Evolutionary conservation across 2,329 filamentous ascomycete species (phyloP).

Genomic region (Cercospora sp.): DNA sequence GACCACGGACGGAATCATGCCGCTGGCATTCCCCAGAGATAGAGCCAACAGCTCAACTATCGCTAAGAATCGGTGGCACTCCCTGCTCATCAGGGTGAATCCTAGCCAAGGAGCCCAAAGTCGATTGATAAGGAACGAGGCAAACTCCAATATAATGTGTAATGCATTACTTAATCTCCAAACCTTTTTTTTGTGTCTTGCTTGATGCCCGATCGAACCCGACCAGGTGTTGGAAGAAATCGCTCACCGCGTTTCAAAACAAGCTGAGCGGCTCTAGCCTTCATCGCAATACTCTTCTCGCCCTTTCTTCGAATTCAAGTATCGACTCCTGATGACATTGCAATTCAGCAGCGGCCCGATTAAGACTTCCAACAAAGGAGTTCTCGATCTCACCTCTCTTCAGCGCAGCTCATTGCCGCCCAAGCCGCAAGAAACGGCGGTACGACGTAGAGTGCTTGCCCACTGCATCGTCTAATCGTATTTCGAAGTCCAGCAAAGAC

Average conservation of each 20-base stretch:
- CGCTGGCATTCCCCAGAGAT: too few species aligned
- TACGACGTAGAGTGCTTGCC: slow-evolving; percentile 1
- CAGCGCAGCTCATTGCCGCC: slow-evolving; percentile 3
- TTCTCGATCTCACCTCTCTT: not conserved
- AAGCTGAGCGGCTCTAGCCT: not conserved
- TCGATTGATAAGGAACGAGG: too few species aligned
- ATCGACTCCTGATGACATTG: not conserved
- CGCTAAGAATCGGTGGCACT: too few species aligned
- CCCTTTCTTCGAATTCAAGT: slow-evolving; percentile 11
- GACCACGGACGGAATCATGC: too few species aligned
- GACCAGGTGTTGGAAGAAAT: too few species aligned
- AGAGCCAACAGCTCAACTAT: too few species aligned
- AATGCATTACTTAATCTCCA: too few species aligned
- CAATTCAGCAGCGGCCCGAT: not conserved
- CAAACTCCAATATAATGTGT: too few species aligned
- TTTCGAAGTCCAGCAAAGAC: slow-evolving; percentile 4
- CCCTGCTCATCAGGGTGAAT: too few species aligned
- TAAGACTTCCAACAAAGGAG: not conserved
- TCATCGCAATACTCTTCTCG: not conserved
- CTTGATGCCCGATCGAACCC: too few species aligned
- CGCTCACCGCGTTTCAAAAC: not conserved
- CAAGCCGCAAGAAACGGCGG: slow-evolving; percentile 3
- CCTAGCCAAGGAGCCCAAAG: too few species aligned
- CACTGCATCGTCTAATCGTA: slow-evolving; percentile 1
- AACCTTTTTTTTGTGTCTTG: too few species aligned